Base-by-base conservation (phyloP, 2,329 filamentous ascomycete genomes). In the Epichloe gansuensis region DNA sequence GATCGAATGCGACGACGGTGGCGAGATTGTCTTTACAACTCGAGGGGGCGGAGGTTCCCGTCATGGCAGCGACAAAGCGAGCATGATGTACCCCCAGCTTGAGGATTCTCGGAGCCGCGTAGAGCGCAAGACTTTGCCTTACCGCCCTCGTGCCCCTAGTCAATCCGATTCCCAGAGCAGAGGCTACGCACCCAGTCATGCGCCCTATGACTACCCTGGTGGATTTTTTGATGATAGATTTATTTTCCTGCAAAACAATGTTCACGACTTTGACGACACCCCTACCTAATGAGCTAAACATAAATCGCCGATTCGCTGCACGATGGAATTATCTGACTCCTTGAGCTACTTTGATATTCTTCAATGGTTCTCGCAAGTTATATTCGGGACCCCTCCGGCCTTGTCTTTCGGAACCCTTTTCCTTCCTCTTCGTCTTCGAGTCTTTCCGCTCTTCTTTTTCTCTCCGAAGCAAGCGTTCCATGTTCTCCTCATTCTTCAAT, bases 1-100 rank as follows among this genome's bases (percentile, higher is more conserved):
- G 62, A 81, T 84, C 59, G 73, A 78, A 58, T 81, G 77, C 61
- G 69, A 63, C 41, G 76, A 81, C 48, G 80, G 79, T 39, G 78
- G 79, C 23, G 79, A 82, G 59, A 78, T 84, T 58, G 81, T 76
- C 56, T 76, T 82, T 56, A 70, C 71, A 46, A 60, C 66, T 56
- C 60, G 65, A 15, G 42, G 41, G 7, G 48, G 48, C 31, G 41
- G 48, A 8, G 59, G 59, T 48, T 65, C 66, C 53, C 69, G 71
- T 37, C 66, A 69, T 48, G 74, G 71, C 47, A 80, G 76, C 60
- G 80, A 83, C 56, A 69, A 69, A 51, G 72, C 71, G 12, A 76
- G 72, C 62, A 75, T 73, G 51, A 63, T 73, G 37, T 75, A 75
- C 52, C 67, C 68, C 54, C 61, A 69, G 55, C 59, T 72, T 4